Base-by-base conservation (phyloP, 2,329 filamentous ascomycete species). In the Pochonia chlamydosporia region DNA sequence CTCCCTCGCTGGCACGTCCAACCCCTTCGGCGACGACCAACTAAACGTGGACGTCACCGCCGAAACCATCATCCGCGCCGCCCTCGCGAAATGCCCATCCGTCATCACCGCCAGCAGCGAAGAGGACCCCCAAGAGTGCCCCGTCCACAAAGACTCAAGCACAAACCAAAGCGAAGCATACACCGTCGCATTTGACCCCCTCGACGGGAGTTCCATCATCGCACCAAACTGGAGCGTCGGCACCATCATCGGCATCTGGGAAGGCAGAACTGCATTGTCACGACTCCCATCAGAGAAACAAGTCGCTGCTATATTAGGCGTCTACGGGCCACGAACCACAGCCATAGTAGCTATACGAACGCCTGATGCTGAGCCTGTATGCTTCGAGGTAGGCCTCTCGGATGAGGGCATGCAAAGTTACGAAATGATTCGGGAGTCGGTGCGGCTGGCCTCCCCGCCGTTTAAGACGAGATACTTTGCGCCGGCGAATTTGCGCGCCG, bases 201-300 rank as follows among this genome's bases (percentile, higher is more conserved):
- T 84, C 0, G 81, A 84, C 53, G 81, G 81, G 10, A 80, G 75
- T 60, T 82, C 76, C 51, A 80, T 81, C 55, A 78, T 81, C 37
- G 74, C 68, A 1, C 69, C 77, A 1, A 80, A 80, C 56, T 81
- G 76, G 76, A 69, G 74, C 1, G 77, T 81, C 8, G 77, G 77
- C 20, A 73, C 78, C 40, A 84, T 84, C 50, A 63, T 82, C 14
- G 79, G 80, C 7, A 62, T 84, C 33, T 84, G 81, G 77, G 69
- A 73, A 25, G 75, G 75, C 3, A 31, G 53, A 0, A 68, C 72
- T 0, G 73, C 75, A 0, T 63, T 81, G 1, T 52, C 56, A 3
- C 66, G 68, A 43, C 44, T 50, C 1, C 73, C 76, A 0, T 53
- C 61, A 0, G 54, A 58, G 30, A 64, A 58, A 25, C 75, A 78